phyloP scores from a whole-genome alignment of 2,329 filamentous ascomycete genomes.

The Zopfia rhizophila region DNA sequence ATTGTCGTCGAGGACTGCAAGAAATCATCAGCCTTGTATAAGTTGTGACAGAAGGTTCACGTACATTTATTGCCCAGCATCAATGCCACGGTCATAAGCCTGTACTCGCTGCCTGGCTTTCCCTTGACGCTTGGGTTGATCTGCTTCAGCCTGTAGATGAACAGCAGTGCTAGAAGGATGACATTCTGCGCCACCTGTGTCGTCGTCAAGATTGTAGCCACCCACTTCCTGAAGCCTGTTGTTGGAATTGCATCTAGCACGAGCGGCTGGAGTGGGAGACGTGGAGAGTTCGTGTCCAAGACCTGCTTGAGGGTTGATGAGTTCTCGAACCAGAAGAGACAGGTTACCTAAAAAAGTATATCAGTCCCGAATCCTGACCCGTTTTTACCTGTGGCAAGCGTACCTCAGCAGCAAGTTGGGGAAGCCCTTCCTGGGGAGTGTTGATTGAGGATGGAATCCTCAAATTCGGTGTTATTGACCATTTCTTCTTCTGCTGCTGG shows the following conservation, averaged over 20 bases:
- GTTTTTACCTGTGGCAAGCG: slow-evolving; percentile 14
- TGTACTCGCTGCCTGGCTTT: slow-evolving; percentile 91
- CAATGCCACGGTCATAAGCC: slow-evolving; percentile 89
- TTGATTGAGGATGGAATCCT: slow-evolving; percentile 48
- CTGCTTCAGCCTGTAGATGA: slow-evolving; percentile 92
- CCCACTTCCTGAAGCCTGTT: slow-evolving; percentile 90
- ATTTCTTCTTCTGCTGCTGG: slow-evolving; percentile 41
- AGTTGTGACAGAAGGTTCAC: slow-evolving; percentile 37
- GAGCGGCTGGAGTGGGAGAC: slow-evolving; percentile 63
- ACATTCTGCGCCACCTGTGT: slow-evolving; percentile 98
- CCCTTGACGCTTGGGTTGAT: slow-evolving; percentile 90
- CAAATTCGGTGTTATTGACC: slow-evolving; percentile 47
- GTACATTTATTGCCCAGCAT: slow-evolving; percentile 98
- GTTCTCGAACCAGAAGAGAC: slow-evolving; percentile 97
- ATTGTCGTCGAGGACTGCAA: slow-evolving; percentile 89
- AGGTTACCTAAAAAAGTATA: slow-evolving; percentile 75
- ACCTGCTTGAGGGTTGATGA: slow-evolving; percentile 81
- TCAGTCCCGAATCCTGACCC: slow-evolving; percentile 18
- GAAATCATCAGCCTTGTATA: slow-evolving; percentile 22
- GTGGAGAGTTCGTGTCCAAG: slow-evolving; percentile 66
- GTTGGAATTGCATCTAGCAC: slow-evolving; percentile 79
- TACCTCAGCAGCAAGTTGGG: slow-evolving; percentile 54
- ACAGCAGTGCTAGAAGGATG: slow-evolving; percentile 86
- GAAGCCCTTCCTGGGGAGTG: slow-evolving; percentile 52
- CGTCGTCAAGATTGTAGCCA: slow-evolving; percentile 86